Percentiles rank a stretch among this genome's conserved stretches.
These are phyloP conservation scores for Tarenaya hassleriana DNA, from an alignment of 345 rosid genomes.

Conservation along the genomic window DNA sequence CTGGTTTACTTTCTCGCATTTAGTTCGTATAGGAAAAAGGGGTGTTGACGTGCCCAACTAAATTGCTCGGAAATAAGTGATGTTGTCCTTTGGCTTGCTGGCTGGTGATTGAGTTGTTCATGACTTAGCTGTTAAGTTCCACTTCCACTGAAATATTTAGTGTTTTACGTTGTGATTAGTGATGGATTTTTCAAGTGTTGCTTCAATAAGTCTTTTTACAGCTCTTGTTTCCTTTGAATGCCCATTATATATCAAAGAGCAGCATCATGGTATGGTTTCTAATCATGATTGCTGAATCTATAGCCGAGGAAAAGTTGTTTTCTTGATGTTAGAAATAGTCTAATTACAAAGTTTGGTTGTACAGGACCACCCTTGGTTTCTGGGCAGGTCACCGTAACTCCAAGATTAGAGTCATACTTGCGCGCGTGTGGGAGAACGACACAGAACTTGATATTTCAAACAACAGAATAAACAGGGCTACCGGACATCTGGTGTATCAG, in stretches of 20 bases:
- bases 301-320: not conserved
- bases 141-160: too few relatives aligned
- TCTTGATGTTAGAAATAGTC: slow-evolving; percentile 17
- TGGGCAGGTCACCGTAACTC: slow-evolving; percentile 99
- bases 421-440: slow-evolving; percentile 93
- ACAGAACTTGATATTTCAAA: slow-evolving; percentile 83
- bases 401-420: slow-evolving; percentile 87
- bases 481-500: slow-evolving; percentile 75
- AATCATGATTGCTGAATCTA: not conserved
- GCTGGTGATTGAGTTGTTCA: too few relatives aligned
- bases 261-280: not conserved
- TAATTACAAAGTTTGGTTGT: slow-evolving; percentile 18
- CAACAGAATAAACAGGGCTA: slow-evolving; percentile 84
- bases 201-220: too few relatives aligned
- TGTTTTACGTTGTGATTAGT: not conserved
- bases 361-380: slow-evolving; percentile 86
- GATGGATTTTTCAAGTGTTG: not conserved
- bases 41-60: not conserved
- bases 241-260: not conserved
- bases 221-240: too few relatives aligned
- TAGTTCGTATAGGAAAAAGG: not conserved
- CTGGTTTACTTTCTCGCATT: not conserved
- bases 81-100: too few relatives aligned
- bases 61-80: too few relatives aligned
- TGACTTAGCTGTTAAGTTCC: too few relatives aligned